Base-by-base conservation (phyloP, 805 yeast genomes). In the Metschnikowia reukaufii region DNA sequence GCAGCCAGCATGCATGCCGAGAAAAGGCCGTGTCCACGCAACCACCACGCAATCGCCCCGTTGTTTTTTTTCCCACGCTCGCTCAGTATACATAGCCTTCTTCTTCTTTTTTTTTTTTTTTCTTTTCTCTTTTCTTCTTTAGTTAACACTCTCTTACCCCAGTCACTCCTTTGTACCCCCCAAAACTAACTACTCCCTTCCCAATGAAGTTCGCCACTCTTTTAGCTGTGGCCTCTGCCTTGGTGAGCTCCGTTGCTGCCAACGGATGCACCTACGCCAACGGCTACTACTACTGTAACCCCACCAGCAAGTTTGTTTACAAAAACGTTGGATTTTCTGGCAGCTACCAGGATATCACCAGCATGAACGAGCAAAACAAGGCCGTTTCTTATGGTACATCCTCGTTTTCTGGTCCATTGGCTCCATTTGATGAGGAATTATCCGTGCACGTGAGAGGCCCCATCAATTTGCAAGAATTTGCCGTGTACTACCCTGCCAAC, bases 371-470 rank as follows among this genome's bases (percentile, higher is more conserved):
- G 62, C 49, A 68, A 49, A 60, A 84, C 10, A 90, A 97, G 65
- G 47, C 73, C 30, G 91, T 97, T 75, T 61, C 85, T n/a, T 83
- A 81, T 53, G 58, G 72, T 42, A 47, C 82, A 18, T 55, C 60
- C 33, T 61, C 83, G 7, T 86, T 89, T 75, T 74, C 83, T 13
- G 96, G 96, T 45, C 60, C 79, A 48, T 68, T 88, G 66, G 69
- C 91, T 45, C 96, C 96, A 33, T 74, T 89, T 52, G 85, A 88
- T 67, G 94, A 88, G 74, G 96, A 89, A 68, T 72, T 89, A 51
- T 83, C 95, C 30, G 83, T 89, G 49, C 96, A 89, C 68, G 86
- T 88, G 76, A 84, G 96, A 76, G 96, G 96, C 59, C 96, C 96
- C 31, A 62, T 89, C 58, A 77, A 80, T 64, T 80, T 89, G 64